phyloP scores from a whole-genome alignment of 306 rosid genomes.

The Rosa lucieae region DNA sequence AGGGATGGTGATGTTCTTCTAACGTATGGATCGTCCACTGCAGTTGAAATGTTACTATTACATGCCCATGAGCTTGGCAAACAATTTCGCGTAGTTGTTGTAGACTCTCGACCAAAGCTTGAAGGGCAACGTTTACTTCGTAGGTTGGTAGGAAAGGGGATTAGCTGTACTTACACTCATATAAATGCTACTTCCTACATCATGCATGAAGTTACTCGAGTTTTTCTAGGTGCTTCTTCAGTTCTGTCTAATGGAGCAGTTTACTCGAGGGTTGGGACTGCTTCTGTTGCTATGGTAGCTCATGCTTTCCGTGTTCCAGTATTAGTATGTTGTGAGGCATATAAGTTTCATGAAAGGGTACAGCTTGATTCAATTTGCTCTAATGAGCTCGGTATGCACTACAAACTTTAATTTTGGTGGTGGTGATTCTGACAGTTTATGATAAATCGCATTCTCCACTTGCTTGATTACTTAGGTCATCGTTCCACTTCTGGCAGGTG shows the following conservation, averaged over 20 bases:
- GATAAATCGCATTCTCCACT: conserved; percentile 13
- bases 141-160: conserved; percentile 73
- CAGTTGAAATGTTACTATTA: conserved; percentile 71
- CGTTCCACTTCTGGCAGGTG: conserved; percentile 59
- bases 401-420: neutral
- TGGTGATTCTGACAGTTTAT: conserved; percentile 14
- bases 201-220: conserved; percentile 86
- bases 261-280: conserved; percentile 89
- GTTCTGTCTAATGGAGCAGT: conserved; percentile 83
- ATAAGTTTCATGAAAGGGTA: conserved; percentile 92
- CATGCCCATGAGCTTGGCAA: conserved; percentile 77
- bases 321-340: conserved; percentile 85
- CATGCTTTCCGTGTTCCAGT: conserved; percentile 82
- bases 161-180: conserved; percentile 78
- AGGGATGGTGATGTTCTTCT: conserved; percentile 90
- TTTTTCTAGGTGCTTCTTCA: conserved; percentile 80
- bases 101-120: conserved; percentile 85
- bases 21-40: conserved; percentile 66
- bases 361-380: conserved; percentile 89
- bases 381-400: conserved; percentile 73
- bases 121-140: conserved; percentile 78
- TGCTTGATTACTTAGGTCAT: conserved; percentile 20
- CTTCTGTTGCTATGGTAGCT: conserved; percentile 92
- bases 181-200: conserved; percentile 75
- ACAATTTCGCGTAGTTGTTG: conserved; percentile 73